Percentiles rank a stretch among this genome's conserved stretches.
phyloP scores from a whole-genome alignment of 1,284 basidiomycete genomes.

The Heterobasidion irregulare region DNA sequence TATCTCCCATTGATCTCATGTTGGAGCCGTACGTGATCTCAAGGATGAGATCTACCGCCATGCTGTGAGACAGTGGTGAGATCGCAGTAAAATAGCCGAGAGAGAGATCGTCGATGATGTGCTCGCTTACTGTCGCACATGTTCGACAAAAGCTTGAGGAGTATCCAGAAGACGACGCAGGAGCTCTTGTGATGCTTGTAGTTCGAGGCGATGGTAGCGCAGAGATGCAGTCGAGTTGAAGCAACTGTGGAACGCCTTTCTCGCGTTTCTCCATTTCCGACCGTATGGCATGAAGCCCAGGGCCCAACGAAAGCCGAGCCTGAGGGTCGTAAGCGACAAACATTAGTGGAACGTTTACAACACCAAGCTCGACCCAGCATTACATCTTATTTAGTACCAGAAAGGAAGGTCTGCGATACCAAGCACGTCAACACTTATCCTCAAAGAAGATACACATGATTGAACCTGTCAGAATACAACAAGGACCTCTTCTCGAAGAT shows the following conservation, averaged over 20 bases:
- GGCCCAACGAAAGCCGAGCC: slow-evolving; percentile 15
- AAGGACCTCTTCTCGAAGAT: slow-evolving; percentile 10
- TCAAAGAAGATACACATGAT: background rate
- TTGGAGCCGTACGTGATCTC: slow-evolving; percentile 20
- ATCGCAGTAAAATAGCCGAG: background rate
- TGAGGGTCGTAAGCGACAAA: background rate
- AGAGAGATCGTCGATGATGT: background rate
- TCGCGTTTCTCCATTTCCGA: slow-evolving; percentile 2
- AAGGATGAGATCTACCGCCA: slow-evolving; percentile 21
- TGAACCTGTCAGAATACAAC: slow-evolving; percentile 11
- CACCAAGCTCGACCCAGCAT: background rate
- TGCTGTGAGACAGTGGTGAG: slow-evolving; percentile 11
- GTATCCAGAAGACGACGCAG: slow-evolving; percentile 15
- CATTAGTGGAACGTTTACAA: background rate
- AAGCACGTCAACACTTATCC: background rate
- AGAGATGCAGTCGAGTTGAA: slow-evolving; percentile 12
- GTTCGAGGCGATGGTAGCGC: slow-evolving; percentile 14
- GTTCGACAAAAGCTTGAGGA: slow-evolving; percentile 10
- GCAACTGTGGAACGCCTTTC: slow-evolving; percentile 5
- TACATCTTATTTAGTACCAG: slow-evolving; percentile 5
- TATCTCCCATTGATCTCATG: slow-evolving; percentile 18
- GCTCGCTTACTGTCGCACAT: slow-evolving; percentile 5
- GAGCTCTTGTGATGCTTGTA: slow-evolving; percentile 12
- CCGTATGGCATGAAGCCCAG: slow-evolving; percentile 7
- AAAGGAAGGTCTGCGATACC: slow-evolving; percentile 1